Evolutionary conservation across 164 flowering plant genomes (phyloP), one percentile per base, ranked within the genome.

Genomic region (Dillenia suffruticosa): DNA sequence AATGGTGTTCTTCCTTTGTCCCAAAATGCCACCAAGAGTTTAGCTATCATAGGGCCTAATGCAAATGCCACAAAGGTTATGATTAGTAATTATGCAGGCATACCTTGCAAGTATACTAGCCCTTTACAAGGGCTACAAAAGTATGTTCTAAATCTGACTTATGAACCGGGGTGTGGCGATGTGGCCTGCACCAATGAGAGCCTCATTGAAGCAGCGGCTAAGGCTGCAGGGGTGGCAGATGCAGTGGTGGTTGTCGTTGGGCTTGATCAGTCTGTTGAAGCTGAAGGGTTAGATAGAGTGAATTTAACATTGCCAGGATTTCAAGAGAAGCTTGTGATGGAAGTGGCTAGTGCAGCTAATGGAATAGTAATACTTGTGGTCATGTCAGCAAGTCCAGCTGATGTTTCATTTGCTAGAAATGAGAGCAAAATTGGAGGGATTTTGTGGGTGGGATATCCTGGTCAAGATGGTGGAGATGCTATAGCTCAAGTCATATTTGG

Each of bases 371-470:
- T 89, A 24, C 67, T 89, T 5, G 89, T 87, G 3, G 26, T 89
- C 32, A 78, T 89, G 83, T 74, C 89, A 0, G 91, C 76, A 4
- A 86, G 96, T n/a, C 83, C 85, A 0, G 66, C 85, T n/a, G 96
- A 89, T 58, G 58, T 89, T 10, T 76, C 85, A 2, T 84, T 84
- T 50, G 76, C 76, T 0, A 67, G 59, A 64, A 75, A 75, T 44
- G 22, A 63, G 54, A 68, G 62, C 15, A 76, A 74, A n/a, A 74
- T 88, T 63, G 75, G 73, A 8, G 82, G 74, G 3, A 76, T 88
- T 19, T 45, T 88, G 49, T 88, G 94, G 94, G 87, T 76, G 2
- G 90, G 91, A 5, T 85, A 84, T 62, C 91, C 94, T 9, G 94
- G 94, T 49, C 81, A 88, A 69, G 77, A 73, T 24, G 90, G 94